These are phyloP conservation scores for Podila horticola DNA, from an alignment of 192 early-diverging fungal species.

Conservation along the genomic window DNA sequence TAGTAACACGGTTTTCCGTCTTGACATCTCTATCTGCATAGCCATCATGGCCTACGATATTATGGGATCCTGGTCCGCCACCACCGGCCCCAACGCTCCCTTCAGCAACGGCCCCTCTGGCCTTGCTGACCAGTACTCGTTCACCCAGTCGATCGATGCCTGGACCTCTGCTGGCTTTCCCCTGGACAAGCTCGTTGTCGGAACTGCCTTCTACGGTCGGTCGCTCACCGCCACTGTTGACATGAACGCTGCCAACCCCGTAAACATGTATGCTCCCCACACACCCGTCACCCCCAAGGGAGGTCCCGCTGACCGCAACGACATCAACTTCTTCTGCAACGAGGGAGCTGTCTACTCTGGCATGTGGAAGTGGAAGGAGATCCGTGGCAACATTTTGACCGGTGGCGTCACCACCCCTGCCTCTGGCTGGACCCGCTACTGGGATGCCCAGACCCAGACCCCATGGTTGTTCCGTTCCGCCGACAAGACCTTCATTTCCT, in stretches of 20 bases:
- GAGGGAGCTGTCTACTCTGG: conserved; percentile 63
- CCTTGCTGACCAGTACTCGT: conserved; percentile 49
- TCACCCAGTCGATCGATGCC: conserved; percentile 57
- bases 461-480: conserved; percentile 78
- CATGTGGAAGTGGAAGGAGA: conserved; percentile 75
- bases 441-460: conserved; percentile 73
- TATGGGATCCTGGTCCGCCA: conserved; percentile 44
- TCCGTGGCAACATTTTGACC: conserved; percentile 72
- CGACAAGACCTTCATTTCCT: conserved; percentile 75
- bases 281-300: conserved; percentile 59
- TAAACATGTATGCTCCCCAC: conserved; percentile 36
- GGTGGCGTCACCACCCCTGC: conserved; percentile 62
- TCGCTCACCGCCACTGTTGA: conserved; percentile 40
- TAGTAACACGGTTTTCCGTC: conserved; percentile 63
- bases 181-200: conserved; percentile 65
- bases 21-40: conserved; percentile 40
- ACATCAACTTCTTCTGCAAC: conserved; percentile 61
- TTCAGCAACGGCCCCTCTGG: conserved; percentile 52
- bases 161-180: conserved; percentile 71
- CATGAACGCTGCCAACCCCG: conserved; percentile 29
- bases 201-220: conserved; percentile 73
- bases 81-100: conserved; percentile 63
- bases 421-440: conserved; percentile 72
- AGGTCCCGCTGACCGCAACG: conserved; percentile 65
- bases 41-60: conserved; percentile 53